phyloP scores from a whole-genome alignment of 1,139 yeast species.

The Citeromyces hawaiiensis region DNA sequence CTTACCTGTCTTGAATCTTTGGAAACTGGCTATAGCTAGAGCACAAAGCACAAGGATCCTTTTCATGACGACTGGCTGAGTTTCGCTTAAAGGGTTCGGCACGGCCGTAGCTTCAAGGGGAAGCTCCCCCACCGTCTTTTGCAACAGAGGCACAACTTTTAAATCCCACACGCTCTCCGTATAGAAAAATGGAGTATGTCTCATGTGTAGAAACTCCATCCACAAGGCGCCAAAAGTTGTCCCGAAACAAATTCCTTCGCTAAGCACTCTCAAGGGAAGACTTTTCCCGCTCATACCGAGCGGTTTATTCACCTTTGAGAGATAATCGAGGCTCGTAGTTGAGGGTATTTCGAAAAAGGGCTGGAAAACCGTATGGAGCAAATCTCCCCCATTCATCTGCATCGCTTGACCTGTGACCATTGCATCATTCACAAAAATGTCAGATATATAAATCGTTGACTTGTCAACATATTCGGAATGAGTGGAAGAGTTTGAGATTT shows the following conservation, averaged over 20 bases:
- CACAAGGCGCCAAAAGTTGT: not conserved
- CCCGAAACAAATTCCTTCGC: not conserved
- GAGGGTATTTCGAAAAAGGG: constrained; percentile 1
- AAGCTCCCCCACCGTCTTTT: not conserved
- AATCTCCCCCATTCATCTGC: not conserved
- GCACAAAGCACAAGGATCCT: constrained; percentile 5
- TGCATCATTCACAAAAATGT: not conserved
- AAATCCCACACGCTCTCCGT: not conserved
- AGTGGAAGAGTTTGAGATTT: not conserved
- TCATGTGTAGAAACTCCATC: not conserved
- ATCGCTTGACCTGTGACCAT: not conserved
- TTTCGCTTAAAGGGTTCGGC: constrained; percentile 9
- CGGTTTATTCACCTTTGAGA: not conserved
- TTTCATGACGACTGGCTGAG: constrained; percentile 10
- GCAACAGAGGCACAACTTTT: not conserved
- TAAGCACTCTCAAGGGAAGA: not conserved
- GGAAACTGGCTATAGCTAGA: not conserved
- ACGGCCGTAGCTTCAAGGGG: not conserved
- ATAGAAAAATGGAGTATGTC: not conserved
- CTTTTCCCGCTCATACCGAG: not conserved
- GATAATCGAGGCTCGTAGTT: not conserved
- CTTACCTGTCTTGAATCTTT: constrained; percentile 7
- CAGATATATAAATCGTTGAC: not conserved
- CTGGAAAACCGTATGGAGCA: not conserved
- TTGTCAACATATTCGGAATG: not conserved